Conservation (phyloP, 495 filamentous ascomycete genomes). For the Diplogelasinospora grovesii region DNA sequence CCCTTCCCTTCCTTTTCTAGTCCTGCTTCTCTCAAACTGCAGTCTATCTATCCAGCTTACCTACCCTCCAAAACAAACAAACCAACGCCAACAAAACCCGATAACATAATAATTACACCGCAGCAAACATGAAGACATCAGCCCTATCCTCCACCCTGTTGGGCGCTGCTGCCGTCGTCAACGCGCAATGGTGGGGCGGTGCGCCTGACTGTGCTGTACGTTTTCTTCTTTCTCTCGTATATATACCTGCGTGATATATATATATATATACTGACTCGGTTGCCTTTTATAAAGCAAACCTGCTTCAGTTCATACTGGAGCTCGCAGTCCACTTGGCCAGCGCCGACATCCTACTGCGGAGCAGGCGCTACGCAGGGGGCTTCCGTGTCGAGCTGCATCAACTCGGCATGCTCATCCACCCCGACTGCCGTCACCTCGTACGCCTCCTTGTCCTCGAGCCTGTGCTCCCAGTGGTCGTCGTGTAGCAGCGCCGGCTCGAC, state of each 20-base stretch:
- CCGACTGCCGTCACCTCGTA: slow-evolving; percentile 34
- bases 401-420: slow-evolving; percentile 30
- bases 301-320: slow-evolving; percentile 38
- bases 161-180: slow-evolving; percentile 9
- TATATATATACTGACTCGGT: background rate
- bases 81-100: no score
- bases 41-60: no score
- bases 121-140: slow-evolving; percentile 18
- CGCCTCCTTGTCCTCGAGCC: slow-evolving; percentile 32
- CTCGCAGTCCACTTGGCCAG: slow-evolving; percentile 31
- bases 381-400: slow-evolving; percentile 31
- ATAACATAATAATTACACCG: no score
- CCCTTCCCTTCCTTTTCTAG: no score
- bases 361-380: slow-evolving; percentile 25
- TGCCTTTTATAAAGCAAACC: slow-evolving; percentile 24
- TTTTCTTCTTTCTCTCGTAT: slow-evolving; percentile 4
- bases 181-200: slow-evolving; percentile 33
- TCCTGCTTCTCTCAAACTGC: no score
- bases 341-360: slow-evolving; percentile 41
- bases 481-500: slow-evolving; percentile 36
- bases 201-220: slow-evolving; percentile 41
- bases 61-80: no score
- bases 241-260: no score
- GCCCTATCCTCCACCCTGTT: slow-evolving; percentile 10
- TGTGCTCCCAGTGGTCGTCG: slow-evolving; percentile 31